A percentile compares a stretch with the other conserved stretches of the same genome.
phyloP scores from a whole-genome alignment of 164 flowering plant genomes.

The Cinnamomum chago region DNA sequence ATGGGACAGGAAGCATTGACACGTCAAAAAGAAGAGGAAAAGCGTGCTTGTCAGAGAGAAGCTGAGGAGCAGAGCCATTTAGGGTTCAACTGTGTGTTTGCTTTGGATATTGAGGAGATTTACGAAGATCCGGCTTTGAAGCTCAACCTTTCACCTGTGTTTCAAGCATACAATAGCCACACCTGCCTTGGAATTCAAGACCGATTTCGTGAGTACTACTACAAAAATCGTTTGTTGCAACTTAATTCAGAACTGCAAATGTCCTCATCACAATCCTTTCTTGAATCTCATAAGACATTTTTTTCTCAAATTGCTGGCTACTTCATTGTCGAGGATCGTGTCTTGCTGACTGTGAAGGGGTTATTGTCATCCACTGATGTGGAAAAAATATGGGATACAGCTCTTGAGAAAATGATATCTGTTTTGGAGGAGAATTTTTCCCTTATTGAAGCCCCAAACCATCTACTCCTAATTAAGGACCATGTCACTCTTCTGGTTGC shows the following conservation, averaged over 20 bases:
- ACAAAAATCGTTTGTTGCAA: constrained; percentile 68
- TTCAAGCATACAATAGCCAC: constrained; percentile 77
- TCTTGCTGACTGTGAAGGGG: constrained; percentile 70
- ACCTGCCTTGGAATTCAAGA: constrained; percentile 60
- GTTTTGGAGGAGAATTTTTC: constrained; percentile 67
- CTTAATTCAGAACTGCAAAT: constrained; percentile 74
- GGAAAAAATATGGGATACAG: constrained; percentile 80
- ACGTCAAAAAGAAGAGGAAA: constrained; percentile 77
- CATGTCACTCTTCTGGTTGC: constrained; percentile 73
- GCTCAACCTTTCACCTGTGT: constrained; percentile 79
- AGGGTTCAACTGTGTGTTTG: constrained; percentile 51
- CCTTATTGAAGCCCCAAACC: constrained; percentile 64
- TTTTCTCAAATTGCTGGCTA: constrained; percentile 79
- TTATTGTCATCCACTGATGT: constrained; percentile 52
- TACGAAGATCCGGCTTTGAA: constrained; percentile 64
- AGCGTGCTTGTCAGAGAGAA: constrained; percentile 66
- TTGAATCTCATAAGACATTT: constrained; percentile 69
- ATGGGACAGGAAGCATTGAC: constrained; percentile 65
- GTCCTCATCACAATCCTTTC: constrained; percentile 60
- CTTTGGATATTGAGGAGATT: constrained; percentile 65
- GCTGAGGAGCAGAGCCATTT: constrained; percentile 69
- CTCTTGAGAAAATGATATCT: constrained; percentile 56
- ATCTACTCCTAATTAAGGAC: constrained; percentile 80
- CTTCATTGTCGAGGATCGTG: constrained; percentile 87
- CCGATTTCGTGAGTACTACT: constrained; percentile 75